Conservation (phyloP, 2,329 filamentous ascomycete species). For the Colletotrichum spaethianum region DNA sequence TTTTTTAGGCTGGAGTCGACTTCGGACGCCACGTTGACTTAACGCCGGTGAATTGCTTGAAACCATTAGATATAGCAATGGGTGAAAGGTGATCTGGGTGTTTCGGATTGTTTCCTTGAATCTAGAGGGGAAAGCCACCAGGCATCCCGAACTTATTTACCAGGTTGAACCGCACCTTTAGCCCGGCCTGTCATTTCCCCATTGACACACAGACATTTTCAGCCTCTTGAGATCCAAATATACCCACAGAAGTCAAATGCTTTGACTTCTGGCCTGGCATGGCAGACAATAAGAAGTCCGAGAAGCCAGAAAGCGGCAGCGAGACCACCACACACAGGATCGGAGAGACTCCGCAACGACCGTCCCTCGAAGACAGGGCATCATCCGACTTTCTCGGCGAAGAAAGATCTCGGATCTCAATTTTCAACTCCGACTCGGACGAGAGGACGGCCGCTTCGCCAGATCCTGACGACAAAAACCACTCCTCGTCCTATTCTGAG, state of each 20-base stretch:
- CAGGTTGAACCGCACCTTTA: neutral
- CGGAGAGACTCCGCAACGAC: neutral
- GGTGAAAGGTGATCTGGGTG: neutral
- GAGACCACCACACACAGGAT: no score
- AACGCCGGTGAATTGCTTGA: no score
- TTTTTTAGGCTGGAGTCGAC: constrained; percentile 1
- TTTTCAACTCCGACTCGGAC: constrained; percentile 12
- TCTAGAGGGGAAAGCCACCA: neutral
- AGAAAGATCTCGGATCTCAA: constrained; percentile 24
- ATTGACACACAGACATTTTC: neutral
- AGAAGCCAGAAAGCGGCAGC: neutral
- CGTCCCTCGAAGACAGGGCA: neutral
- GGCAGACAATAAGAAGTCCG: neutral
- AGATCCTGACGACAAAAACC: constrained; percentile 9
- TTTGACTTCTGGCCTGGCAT: neutral
- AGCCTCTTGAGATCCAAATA: no score
- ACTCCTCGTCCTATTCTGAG: neutral
- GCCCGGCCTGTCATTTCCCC: no score
- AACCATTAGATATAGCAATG: neutral
- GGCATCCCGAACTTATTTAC: neutral
- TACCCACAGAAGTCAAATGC: neutral
- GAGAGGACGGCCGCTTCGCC: neutral
- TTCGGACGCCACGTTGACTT: constrained; percentile 12
- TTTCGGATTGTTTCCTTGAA: neutral
- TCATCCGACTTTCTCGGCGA: constrained; percentile 31